Base-by-base conservation (phyloP, 192 early-diverging fungal species). In the Tieghemiomyces parasiticus region DNA sequence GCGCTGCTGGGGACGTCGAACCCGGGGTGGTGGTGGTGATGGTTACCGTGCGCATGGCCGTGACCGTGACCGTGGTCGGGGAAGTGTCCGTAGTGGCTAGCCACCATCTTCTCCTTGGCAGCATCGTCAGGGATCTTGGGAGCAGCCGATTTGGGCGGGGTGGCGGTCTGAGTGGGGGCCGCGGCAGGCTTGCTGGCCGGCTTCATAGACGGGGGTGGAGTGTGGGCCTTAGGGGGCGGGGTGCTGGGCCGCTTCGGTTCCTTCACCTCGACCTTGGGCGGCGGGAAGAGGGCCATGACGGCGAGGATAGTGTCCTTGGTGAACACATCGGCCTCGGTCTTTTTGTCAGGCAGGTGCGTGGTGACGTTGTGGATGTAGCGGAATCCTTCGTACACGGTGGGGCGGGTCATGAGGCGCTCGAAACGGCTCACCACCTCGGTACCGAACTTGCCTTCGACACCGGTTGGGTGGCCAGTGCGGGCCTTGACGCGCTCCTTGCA, bases 381-480 rank as follows among this genome's bases (percentile, higher is more conserved):
- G 70, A 75, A 72, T 32, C 74, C 70, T 64, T 75, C 74, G 65
- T 75, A 71, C 44, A 70, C 67, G 2, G 70, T 70, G 16, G 74
- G 74, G 9, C 68, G 63, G 32, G 70, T 70, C 54, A 75, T 60
- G 53, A 72, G 60, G 26, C 68, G 53, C 58, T 72, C 65, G 63
- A 89, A 89, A 4, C 77, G 74, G n/a, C 72, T 67, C 24, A 86
- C 71, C 29, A 89, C 74, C 60, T 77, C 70, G 6, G 81, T 65
- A 2, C 84, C 84, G 46, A 77, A 67, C 50, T 67, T 60, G 30
- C 86, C 84, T 46, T 80, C 72, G 28, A 89, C 86, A 42, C 83
- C 78, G 4, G 84, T 86, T 31, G 86, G 82, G 65, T 89, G 86
- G 30, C 82, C 72, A 58, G 61, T 50, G 35, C 86, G 78, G 24